phyloP scores from a whole-genome alignment of 768 basidiomycete species.

The Daedalea quercina region DNA sequence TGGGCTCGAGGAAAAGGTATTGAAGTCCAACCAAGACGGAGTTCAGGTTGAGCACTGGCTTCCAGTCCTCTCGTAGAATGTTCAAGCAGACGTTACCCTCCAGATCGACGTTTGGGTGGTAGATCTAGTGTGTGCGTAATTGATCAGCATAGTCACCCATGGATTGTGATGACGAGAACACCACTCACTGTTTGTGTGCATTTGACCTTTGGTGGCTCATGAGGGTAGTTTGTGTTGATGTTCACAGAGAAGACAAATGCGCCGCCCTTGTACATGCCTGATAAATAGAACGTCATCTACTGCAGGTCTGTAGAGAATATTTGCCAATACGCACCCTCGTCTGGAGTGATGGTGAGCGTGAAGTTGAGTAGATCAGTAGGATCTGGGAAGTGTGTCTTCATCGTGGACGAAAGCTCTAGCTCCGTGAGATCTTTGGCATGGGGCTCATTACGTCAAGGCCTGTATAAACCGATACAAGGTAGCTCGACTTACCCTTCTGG shows the following conservation, averaged over 20 bases:
- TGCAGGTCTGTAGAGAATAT: not conserved
- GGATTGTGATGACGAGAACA: not conserved
- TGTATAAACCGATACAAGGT: not conserved
- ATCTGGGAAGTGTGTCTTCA: slow-evolving; percentile 94
- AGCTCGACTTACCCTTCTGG: slow-evolving; percentile 77
- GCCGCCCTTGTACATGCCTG: slow-evolving; percentile 98
- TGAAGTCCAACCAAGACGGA: slow-evolving; percentile 98
- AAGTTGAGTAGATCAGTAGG: slow-evolving; percentile 95
- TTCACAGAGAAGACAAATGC: slow-evolving; percentile 89
- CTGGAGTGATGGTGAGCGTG: slow-evolving; percentile 88
- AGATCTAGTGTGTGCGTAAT: slow-evolving; percentile 59
- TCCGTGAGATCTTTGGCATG: slow-evolving; percentile 78
- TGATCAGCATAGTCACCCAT: too few species aligned
- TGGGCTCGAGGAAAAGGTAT: slow-evolving; percentile 97
- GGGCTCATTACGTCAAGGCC: not conserved
- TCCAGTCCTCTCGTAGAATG: slow-evolving; percentile 99
- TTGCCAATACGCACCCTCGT: slow-evolving; percentile 65
- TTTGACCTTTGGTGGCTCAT: slow-evolving; percentile 98
- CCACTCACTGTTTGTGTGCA: slow-evolving; percentile 82
- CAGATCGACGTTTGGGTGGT: slow-evolving; percentile 97
- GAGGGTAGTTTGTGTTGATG: slow-evolving; percentile 98
- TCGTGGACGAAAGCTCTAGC: slow-evolving; percentile 90
- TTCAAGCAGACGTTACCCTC: slow-evolving; percentile 99
- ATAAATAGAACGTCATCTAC: not conserved
- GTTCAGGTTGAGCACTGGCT: slow-evolving; percentile 95